These are phyloP conservation scores for Aspergillus sclerotialis DNA, from an alignment of 2,329 filamentous ascomycete species.

Conservation along the genomic window DNA sequence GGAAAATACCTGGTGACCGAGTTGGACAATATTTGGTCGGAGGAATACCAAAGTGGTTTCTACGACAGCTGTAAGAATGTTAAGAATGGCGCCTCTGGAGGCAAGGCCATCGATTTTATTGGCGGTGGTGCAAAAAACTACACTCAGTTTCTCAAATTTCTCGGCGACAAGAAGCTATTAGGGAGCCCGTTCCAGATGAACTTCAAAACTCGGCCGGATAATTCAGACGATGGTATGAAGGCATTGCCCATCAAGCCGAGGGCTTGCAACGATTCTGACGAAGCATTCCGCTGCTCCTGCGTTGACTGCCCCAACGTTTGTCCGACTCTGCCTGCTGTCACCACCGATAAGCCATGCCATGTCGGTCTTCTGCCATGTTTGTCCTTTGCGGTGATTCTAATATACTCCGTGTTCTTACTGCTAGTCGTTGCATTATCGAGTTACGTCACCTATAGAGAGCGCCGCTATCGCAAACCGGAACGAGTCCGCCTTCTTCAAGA, in stretches of 20 bases:
- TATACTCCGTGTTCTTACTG: conserved; percentile 70
- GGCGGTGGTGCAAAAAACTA: conserved; percentile 92
- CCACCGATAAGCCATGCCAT: conserved; percentile 62
- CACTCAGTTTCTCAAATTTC: conserved; percentile 76
- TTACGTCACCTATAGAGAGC: conserved; percentile 68
- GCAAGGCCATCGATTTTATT: conserved; percentile 90
- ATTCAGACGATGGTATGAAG: conserved; percentile 60
- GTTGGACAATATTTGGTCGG: conserved; percentile 79
- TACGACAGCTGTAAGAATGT: conserved; percentile 98
- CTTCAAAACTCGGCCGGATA: conserved; percentile 57
- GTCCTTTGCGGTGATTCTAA: conserved; percentile 83
- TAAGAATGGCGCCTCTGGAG: conserved; percentile 92
- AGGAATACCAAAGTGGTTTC: conserved; percentile 78
- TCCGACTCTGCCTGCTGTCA: conserved; percentile 70
- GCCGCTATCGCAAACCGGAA: conserved; percentile 68
- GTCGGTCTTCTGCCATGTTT: conserved; percentile 87
- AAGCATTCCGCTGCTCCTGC: conserved; percentile 81
- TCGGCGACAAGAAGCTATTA: conserved; percentile 81
- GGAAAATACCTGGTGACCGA: conserved; percentile 69
- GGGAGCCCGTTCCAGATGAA: conserved; percentile 99
- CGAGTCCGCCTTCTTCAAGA: conserved; percentile 83
- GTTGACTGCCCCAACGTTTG: conserved; percentile 87
- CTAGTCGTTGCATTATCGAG: conserved; percentile 62
- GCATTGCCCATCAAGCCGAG: conserved; percentile 67
- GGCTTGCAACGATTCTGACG: conserved; percentile 83